phyloP scores from a whole-genome alignment of 305 asterid species.

The Fraxinus velutina region DNA sequence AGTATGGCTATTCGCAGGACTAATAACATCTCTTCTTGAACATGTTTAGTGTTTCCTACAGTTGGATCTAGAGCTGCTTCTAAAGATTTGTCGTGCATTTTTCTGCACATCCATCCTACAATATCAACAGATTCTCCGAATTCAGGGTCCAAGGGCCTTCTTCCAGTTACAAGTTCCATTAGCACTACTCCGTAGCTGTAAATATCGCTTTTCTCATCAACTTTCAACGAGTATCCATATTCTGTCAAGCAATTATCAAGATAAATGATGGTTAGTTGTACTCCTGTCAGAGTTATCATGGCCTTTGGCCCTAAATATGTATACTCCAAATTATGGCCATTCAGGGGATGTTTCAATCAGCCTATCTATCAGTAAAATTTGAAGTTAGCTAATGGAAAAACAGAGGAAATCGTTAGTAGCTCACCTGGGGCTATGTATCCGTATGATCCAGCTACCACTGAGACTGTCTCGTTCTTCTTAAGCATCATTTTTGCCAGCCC shows the following conservation, averaged over 20 bases:
- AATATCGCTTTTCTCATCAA: conserved; percentile 80
- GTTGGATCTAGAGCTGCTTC: conserved; percentile 67
- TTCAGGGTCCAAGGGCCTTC: conserved; percentile 64
- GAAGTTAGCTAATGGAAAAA: neutral
- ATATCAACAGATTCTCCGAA: conserved; percentile 72
- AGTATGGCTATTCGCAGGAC: conserved; percentile 69
- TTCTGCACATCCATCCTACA: conserved; percentile 65
- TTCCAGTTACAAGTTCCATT: conserved; percentile 82
- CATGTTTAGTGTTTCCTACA: conserved; percentile 62
- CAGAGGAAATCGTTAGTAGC: conserved; percentile 13
- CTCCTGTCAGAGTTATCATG: neutral
- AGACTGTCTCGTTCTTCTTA: conserved; percentile 67
- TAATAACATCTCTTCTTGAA: conserved; percentile 82
- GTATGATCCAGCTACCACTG: conserved; percentile 89
- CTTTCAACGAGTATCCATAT: conserved; percentile 78
- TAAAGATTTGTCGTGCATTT: conserved; percentile 48
- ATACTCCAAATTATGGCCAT: neutral
- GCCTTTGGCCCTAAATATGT: neutral
- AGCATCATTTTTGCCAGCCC: conserved; percentile 78
- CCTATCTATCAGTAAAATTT: neutral
- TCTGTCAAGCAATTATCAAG: conserved; percentile 43
- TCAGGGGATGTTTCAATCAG: neutral
- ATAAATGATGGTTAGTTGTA: neutral
- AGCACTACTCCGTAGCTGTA: conserved; percentile 92
- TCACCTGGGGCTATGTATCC: conserved; percentile 95